Evolutionary conservation across 805 yeast genomes (phyloP), one percentile per base, ranked within the genome.

Genomic region (Yarrowia bubula): DNA sequence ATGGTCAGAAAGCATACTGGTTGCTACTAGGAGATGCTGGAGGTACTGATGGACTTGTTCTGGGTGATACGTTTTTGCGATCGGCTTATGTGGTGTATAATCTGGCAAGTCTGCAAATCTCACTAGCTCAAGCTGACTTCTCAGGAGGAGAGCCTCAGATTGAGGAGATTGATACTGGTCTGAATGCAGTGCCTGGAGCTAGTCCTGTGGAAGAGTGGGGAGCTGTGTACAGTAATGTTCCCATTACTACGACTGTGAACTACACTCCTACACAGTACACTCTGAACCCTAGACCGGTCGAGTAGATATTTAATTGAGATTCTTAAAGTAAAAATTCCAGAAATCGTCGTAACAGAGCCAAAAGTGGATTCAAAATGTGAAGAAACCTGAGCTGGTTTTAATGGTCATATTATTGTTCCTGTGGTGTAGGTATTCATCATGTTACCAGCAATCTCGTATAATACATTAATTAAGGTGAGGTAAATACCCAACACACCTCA

Each of bases 21-120:
- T n/a, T 55, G 8, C 47, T 55, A 1, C 15, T 55, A 15, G 22
- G 32, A 3, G 9, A 10, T 11, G 32, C 8, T 7, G 60, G 60
- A 3, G 5, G 98, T 67, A 88, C 64, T 1, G 35, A 58, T 5
- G 51, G 51, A 74, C 51, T 43, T 11, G 35, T 58, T 58, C 47
- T 88, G 37, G 93, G 92, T 18, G 90, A 86, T 71, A 79, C 81
- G 60, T 81, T 88, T 71, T 76, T 88, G 67, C 78, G 88, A 66
- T 79, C 82, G 44, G 87, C 86, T 5, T 88, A 88, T 71, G 80
- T 84, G 31, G 90, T 87, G 11, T 85, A 82, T 73, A 88, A 88
- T 71, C 75, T 87, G 64, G 89, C 86, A 35, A 81, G 80, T 68
- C 75, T 75, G 50, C 77, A 81, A 68, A 76, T 86, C 33, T 84